phyloP scores from a whole-genome alignment of 2,329 filamentous ascomycete genomes.

The Arthrocladium fulminans region DNA sequence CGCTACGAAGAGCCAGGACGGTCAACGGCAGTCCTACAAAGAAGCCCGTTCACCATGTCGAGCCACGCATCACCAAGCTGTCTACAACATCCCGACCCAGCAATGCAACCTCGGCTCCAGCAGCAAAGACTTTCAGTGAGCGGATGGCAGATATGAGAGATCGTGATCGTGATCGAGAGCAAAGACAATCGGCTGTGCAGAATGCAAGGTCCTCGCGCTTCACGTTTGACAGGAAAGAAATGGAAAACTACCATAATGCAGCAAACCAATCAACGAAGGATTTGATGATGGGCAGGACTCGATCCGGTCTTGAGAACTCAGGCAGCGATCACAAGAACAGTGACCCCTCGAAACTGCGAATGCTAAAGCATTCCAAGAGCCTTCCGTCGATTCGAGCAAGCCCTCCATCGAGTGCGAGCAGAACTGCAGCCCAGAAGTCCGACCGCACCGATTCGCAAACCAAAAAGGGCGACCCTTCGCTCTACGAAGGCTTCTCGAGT shows the following conservation, averaged over 20 bases:
- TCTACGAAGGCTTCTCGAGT: slow-evolving; percentile 79
- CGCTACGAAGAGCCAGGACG: slow-evolving; percentile 59
- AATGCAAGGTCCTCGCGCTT: slow-evolving; percentile 37
- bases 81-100: slow-evolving; percentile 23
- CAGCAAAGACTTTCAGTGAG: slow-evolving; percentile 66
- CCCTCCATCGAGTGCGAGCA: not conserved
- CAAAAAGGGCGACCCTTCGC: slow-evolving; percentile 43
- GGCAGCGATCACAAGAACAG: slow-evolving; percentile 11
- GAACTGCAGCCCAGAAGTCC: not conserved
- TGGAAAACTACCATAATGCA: slow-evolving; percentile 34
- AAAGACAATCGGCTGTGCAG: slow-evolving; percentile 31
- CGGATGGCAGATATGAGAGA: slow-evolving; percentile 61
- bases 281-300: not conserved
- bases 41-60: slow-evolving; percentile 1
- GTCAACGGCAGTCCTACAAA: slow-evolving; percentile 10
- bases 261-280: slow-evolving; percentile 9
- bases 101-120: slow-evolving; percentile 8
- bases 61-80: slow-evolving; percentile 8
- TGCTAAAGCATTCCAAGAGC: slow-evolving; percentile 2
- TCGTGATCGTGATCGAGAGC: slow-evolving; percentile 31
- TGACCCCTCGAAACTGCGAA: not conserved
- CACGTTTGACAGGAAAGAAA: slow-evolving; percentile 34
- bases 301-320: slow-evolving; percentile 12
- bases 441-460: not conserved
- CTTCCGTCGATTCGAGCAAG: not conserved